These are phyloP conservation scores for Pezicula carpinea DNA, from an alignment of 2,329 filamentous ascomycete species.

Conservation along the genomic window DNA sequence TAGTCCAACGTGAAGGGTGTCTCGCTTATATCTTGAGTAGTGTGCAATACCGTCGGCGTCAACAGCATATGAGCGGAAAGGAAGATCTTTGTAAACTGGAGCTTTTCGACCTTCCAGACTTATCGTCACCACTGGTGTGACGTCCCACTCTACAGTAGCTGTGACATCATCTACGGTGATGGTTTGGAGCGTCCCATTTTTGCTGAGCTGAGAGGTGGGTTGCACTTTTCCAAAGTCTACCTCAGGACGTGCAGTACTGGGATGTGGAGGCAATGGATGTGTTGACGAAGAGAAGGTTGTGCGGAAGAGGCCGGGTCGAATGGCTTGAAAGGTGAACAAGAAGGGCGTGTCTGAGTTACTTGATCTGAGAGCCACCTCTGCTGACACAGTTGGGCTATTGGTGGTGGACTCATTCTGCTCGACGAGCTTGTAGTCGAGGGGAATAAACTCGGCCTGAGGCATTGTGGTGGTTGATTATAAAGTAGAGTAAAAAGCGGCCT, in stretches of 20 bases:
- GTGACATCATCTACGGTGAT: constrained; percentile 44
- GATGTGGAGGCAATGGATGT: constrained; percentile 62
- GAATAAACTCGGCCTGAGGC: constrained; percentile 19
- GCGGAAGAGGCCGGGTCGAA: constrained; percentile 60
- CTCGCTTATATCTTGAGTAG: constrained; percentile 58
- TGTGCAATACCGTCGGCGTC: constrained; percentile 59
- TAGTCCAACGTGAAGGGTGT: constrained; percentile 63
- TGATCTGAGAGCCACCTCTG: constrained; percentile 17
- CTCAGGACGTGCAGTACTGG: constrained; percentile 47
- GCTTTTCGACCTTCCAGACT: constrained; percentile 43
- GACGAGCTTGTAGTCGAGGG: constrained; percentile 12
- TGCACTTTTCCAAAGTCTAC: constrained; percentile 13
- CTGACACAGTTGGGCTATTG: background rate
- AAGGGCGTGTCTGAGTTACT: constrained; percentile 32
- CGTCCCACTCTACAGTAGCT: constrained; percentile 54
- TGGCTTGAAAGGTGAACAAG: constrained; percentile 57
- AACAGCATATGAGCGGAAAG: constrained; percentile 59
- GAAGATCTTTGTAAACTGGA: constrained; percentile 57
- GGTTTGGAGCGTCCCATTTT: constrained; percentile 30
- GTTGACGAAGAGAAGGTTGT: constrained; percentile 60
- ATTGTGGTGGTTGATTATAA: constrained; percentile 7
- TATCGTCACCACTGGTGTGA: constrained; percentile 53
- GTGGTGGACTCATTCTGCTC: constrained; percentile 9
- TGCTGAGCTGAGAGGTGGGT: constrained; percentile 24
- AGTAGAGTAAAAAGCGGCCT: background rate